Base-by-base conservation (phyloP, 352 stramenopile genomes). In the Pythium grandisporangium region DNA sequence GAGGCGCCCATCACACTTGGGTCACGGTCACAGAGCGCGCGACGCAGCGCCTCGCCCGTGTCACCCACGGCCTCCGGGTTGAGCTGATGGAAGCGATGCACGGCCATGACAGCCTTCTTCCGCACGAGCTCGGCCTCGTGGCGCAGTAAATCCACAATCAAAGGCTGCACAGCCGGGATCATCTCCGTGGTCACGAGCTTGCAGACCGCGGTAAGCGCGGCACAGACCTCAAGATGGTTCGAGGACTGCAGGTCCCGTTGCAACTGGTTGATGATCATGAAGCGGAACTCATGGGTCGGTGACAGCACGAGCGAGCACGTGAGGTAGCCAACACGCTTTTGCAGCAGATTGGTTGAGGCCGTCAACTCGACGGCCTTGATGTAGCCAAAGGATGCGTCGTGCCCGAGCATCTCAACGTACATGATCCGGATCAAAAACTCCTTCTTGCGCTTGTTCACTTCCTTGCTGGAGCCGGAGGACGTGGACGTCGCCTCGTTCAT, bases 261-360 rank as follows among this genome's bases (percentile, higher is more conserved):
- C 65, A 99, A 85, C 72, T 99, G 96, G 69, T 99, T 99, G 30
- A 99, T 97, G 26, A 99, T 94, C 97, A 99, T 99, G 76, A 99
- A 99, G 44, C 96, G 85, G 65, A 99, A 99, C 69, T 99, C 96
- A 70, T 99, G 95, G 26, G 96, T 95, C 3, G 96, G 96, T 16
- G 87, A 95, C 16, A 99, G 76, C 62, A 95, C 98, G 41, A 98
- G 77, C 19, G 54, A 76, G 61, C 82, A 93, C 37, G 96, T 95
- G 24, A 99, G 66, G 66, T 99, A 99, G 6, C 95, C 96, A 14
- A 98, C 95, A 42, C 93, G 94, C 66, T 99, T 99, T 63, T 99
- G 95, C 55, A 98, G 85, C n/a, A 99, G 78, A 47, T 96, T 98
- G 19, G 94, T 95, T 29, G 90, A 97, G 6, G 95, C 95, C 6